Base-by-base conservation (phyloP, 257 asterid species). In the Forsythia suspensa region DNA sequence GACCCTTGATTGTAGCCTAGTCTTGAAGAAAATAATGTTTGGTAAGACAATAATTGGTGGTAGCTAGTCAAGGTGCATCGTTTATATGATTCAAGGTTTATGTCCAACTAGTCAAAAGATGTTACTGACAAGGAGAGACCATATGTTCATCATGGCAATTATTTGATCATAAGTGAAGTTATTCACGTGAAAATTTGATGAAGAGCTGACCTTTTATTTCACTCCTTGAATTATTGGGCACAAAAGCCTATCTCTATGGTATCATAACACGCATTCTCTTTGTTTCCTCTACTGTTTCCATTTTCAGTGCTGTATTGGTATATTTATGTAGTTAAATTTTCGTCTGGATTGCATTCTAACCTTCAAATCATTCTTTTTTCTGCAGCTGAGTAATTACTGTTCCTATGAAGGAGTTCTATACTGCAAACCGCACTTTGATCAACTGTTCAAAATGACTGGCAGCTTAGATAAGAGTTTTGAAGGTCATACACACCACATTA, bases 371-470 rank as follows among this genome's bases (percentile, higher is more conserved):
- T 65, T 8, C 21, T 70, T 61, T 75, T 76, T 75, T 77, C 4
- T 88, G 88, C 92, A 93, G 98, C 87, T 93, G 85, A 85, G 96
- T 74, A 90, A 86, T 72, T 93, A 90, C 82, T 72, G 77, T 73
- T 90, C 97, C 76, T 94, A 86, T 75, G 98, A 94, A 85, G 97
- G 97, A 61, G 98, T 92, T 44, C 71, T 92, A 8, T 94, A 88
- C 78, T 94, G 98, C 79, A 92, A 87, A 72, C 98, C 98, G 79
- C 98, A 92, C 79, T 94, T 84, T 70, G 91, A 92, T 88, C 98
- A 94, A 73, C 87, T 94, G 34, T 87, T 89, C 84, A 94, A 92
- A 90, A 90, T 85, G 96, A 94, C 98, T 13, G 97, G 98, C 73
- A 92, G 98, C 91, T 84, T 92, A 87, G 84, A 92, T 16, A 94